A percentile compares a stretch with the other conserved stretches of the same genome.
Evolutionary conservation across 176 grass and related monocot species (phyloP).

Genomic region (Carex parvula): DNA sequence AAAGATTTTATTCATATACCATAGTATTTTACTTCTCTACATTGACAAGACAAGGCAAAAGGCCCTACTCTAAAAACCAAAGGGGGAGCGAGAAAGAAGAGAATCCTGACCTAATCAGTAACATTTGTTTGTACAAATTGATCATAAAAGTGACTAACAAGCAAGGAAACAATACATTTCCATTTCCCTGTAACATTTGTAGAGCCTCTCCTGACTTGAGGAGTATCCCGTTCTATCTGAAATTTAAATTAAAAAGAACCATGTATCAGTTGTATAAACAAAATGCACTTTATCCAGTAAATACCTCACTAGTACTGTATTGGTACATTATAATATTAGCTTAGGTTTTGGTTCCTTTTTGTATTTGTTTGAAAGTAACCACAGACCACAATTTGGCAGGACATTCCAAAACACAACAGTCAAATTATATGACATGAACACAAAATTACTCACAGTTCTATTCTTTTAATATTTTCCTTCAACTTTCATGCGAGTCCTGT

Average conservation of each 20-base stretch:
- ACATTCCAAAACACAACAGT: background rate
- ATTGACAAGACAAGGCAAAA: background rate
- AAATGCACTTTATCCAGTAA: background rate
- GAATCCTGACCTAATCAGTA: constrained; percentile 1
- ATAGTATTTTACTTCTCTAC: background rate
- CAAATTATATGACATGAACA: background rate
- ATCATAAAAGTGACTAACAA: constrained; percentile 9
- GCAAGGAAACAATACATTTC: constrained; percentile 7
- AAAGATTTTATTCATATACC: constrained; percentile 1
- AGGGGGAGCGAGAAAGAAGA: background rate
- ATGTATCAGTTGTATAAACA: background rate
- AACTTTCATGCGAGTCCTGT: background rate
- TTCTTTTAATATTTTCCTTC: background rate
- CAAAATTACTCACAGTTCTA: constrained; percentile 5
- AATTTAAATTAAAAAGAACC: background rate
- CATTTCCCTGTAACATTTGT: background rate
- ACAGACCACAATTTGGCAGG: background rate
- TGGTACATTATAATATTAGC: background rate
- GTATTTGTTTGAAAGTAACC: background rate
- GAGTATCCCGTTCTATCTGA: background rate
- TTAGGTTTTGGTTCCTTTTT: background rate
- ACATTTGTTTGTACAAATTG: constrained; percentile 12
- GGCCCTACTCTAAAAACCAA: background rate
- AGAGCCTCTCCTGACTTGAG: background rate
- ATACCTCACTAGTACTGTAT: background rate